phyloP scores from a whole-genome alignment of 2,329 filamentous ascomycete genomes.

The Aspergillus sp. region DNA sequence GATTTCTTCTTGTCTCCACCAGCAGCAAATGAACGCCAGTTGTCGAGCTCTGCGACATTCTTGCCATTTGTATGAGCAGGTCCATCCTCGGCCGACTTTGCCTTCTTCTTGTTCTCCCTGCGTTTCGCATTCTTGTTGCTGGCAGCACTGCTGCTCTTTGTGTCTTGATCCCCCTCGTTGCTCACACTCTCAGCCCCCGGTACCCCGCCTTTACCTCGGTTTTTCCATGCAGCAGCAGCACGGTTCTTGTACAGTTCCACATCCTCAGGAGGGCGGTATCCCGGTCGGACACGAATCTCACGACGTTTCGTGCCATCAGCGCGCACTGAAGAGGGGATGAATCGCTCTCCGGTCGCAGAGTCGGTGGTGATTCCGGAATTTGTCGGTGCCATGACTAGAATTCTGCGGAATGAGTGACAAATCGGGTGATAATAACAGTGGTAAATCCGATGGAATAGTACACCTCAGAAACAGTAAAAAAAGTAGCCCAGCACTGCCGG shows the following conservation, averaged over 20 bases:
- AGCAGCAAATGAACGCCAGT: conserved; percentile 24
- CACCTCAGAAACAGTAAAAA: conserved; percentile 5
- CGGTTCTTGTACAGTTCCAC: conserved; percentile 94
- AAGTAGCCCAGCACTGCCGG: conserved; percentile 2
- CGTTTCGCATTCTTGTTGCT: conserved; percentile 85
- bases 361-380: conserved; percentile 71
- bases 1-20: conserved; percentile 18
- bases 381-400: conserved; percentile 39
- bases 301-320: conserved; percentile 87
- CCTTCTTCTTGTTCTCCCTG: conserved; percentile 61
- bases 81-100: conserved; percentile 55
- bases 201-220: conserved; percentile 63
- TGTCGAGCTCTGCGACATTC: conserved; percentile 24
- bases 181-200: conserved; percentile 65
- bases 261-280: conserved; percentile 91
- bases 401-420: conserved; percentile 11
- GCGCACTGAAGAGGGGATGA: conserved; percentile 82
- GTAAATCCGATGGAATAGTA: no score
- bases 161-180: conserved; percentile 46
- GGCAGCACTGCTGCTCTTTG: conserved; percentile 47
- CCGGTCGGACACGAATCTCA: conserved; percentile 89
- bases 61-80: conserved; percentile 20
- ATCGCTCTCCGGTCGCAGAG: conserved; percentile 69
- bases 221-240: conserved; percentile 79
- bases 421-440: no score